Evolutionary conservation across 176 grass and related monocot species (phyloP).

Genomic region (Melocanna baccifera): DNA sequence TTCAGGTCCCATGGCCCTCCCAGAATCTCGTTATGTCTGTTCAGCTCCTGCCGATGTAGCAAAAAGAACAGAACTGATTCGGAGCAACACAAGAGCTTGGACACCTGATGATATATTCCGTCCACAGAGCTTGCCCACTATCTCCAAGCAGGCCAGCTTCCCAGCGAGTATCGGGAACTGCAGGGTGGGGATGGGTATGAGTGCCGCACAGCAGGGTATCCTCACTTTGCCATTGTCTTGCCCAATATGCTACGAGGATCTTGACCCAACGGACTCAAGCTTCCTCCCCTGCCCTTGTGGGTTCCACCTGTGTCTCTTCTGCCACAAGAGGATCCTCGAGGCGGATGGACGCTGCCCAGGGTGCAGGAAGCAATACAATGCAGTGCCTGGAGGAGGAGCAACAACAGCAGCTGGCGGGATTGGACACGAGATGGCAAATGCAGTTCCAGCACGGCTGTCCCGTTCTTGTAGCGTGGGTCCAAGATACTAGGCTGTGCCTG

Average conservation of each 20-base stretch:
- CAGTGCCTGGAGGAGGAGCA: conserved; percentile 27
- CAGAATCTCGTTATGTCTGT: neutral
- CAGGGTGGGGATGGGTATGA: conserved; percentile 33
- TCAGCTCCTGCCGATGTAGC: conserved; percentile 7
- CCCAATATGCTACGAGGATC: conserved; percentile 89
- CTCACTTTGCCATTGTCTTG: conserved; percentile 59
- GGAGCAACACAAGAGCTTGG: conserved; percentile 64
- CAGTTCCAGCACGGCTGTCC: conserved; percentile 36
- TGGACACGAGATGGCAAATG: conserved; percentile 37
- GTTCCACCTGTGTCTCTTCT: conserved; percentile 90
- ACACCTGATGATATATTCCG: conserved; percentile 72
- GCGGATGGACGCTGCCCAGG: conserved; percentile 85
- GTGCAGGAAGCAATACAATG: conserved; percentile 84
- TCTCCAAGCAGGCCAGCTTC: conserved; percentile 78
- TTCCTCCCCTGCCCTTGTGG: conserved; percentile 87
- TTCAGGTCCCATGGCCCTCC: neutral
- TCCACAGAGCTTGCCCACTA: conserved; percentile 78
- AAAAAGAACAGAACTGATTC: conserved; percentile 35
- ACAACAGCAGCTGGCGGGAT: neutral
- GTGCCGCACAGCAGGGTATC: conserved; percentile 35
- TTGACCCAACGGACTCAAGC: conserved; percentile 81
- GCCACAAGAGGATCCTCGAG: conserved; percentile 89
- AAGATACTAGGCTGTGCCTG: conserved; percentile 58
- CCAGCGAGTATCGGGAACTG: conserved; percentile 43
- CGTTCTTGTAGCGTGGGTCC: conserved; percentile 85